These are phyloP conservation scores for Emmonsiellopsis sp. DNA, from an alignment of 2,329 filamentous ascomycete species.

Conservation along the genomic window DNA sequence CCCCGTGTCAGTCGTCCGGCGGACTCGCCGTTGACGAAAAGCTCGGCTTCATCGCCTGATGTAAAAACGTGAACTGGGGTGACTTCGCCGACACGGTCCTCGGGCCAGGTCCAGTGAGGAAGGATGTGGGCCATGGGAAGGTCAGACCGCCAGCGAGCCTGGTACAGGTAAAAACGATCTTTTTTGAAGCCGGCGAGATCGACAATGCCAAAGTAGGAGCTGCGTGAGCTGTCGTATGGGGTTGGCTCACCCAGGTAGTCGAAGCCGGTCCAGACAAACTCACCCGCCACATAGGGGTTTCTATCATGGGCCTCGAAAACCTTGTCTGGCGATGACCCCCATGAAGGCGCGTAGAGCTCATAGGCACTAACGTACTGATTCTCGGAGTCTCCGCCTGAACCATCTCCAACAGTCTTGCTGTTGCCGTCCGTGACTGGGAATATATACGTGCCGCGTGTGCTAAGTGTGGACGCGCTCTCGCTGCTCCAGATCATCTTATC, in stretches of 20 bases:
- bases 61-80: conserved; percentile 50
- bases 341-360: conserved; percentile 42
- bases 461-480: conserved; percentile 41
- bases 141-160: conserved; percentile 44
- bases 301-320: conserved; percentile 44
- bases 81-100: conserved; percentile 30
- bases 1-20: conserved; percentile 32
- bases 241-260: conserved; percentile 46
- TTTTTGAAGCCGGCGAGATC: conserved; percentile 51
- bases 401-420: background rate
- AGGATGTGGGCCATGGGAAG: conserved; percentile 45
- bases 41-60: conserved; percentile 44
- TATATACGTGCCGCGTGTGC: conserved; percentile 44
- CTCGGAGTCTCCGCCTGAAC: conserved; percentile 27
- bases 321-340: conserved; percentile 45
- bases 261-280: conserved; percentile 46
- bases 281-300: conserved; percentile 44
- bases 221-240: conserved; percentile 40
- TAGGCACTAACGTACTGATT: conserved; percentile 40
- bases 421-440: conserved; percentile 37
- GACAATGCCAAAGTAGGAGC: conserved; percentile 49
- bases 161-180: conserved; percentile 48
- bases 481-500: conserved; percentile 39
- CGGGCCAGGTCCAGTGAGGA: conserved; percentile 50
- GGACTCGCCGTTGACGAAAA: conserved; percentile 45